A percentile compares a stretch with the other conserved stretches of the same genome.
Evolutionary conservation across 768 basidiomycete genomes (phyloP).

Genomic region (Pleurotus ostreatus): DNA sequence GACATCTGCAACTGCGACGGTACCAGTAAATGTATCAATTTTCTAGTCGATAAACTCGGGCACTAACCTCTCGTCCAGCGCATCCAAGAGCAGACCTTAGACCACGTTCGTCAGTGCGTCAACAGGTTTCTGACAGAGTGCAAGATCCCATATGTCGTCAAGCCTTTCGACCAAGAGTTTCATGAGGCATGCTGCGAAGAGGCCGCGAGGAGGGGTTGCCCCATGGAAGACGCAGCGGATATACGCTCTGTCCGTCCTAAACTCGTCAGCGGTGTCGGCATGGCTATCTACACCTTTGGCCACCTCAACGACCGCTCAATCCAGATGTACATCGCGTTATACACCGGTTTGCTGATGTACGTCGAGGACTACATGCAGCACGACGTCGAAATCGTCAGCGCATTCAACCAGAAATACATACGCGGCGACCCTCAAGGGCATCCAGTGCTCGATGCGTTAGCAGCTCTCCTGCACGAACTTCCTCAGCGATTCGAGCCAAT

Average conservation of each 20-base stretch:
- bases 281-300: conserved; percentile 3
- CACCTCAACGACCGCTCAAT: not conserved
- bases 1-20: too few relatives aligned
- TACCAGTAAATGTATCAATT: too few relatives aligned
- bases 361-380: conserved; percentile 4
- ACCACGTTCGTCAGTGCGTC: not conserved
- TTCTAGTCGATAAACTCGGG: too few relatives aligned
- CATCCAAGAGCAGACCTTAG: not conserved
- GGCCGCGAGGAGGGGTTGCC: not conserved
- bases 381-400: not conserved
- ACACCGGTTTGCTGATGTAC: not conserved
- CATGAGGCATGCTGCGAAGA: not conserved
- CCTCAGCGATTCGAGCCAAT: not conserved
- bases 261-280: not conserved
- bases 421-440: not conserved
- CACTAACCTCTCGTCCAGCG: not conserved
- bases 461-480: not conserved
- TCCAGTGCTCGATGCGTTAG: not conserved
- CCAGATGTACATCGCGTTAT: conserved; percentile 1
- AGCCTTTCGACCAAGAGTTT: conserved; percentile 1
- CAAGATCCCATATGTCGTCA: not conserved
- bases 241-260: not conserved
- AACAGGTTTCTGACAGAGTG: not conserved
- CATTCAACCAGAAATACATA: not conserved
- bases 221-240: not conserved